These are phyloP conservation scores for Euryodendron excelsum DNA, from an alignment of 148 eudicot species.

Conservation along the genomic window DNA sequence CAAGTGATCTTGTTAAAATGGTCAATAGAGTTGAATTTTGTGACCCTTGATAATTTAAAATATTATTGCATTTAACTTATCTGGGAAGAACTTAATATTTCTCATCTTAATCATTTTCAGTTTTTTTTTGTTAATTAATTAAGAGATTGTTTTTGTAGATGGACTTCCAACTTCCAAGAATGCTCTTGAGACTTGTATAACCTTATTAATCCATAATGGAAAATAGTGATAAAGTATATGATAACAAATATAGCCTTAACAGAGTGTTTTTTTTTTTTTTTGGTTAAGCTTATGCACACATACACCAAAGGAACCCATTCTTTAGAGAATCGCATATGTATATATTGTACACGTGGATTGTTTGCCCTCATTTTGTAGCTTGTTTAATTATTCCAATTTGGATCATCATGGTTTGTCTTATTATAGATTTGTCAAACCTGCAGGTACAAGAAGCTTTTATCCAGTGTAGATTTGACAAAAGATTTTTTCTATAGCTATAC, in stretches of 20 bases:
- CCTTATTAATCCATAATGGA: background rate
- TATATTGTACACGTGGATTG: background rate
- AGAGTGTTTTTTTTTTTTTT: no score
- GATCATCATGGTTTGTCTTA: background rate
- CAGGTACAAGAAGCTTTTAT: slow-evolving; percentile 99
- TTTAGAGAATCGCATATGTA: background rate
- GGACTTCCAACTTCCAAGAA: no score
- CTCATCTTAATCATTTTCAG: no score
- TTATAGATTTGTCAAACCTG: slow-evolving; percentile 20
- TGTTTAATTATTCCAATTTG: background rate
- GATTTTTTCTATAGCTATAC: slow-evolving; percentile 98
- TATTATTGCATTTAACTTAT: no score
- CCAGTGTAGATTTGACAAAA: slow-evolving; percentile 94
- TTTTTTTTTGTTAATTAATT: no score
- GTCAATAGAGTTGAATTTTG: background rate
- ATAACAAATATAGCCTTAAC: background rate
- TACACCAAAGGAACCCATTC: no score
- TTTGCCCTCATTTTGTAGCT: background rate
- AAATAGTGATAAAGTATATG: background rate
- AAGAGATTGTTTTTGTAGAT: no score
- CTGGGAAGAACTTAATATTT: no score
- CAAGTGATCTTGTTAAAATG: background rate
- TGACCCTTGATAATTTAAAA: no score
- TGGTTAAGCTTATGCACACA: no score
- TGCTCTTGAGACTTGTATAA: background rate